These are phyloP conservation scores for Arabidopsis suecica DNA, from an alignment of 345 rosid genomes.

Conservation along the genomic window DNA sequence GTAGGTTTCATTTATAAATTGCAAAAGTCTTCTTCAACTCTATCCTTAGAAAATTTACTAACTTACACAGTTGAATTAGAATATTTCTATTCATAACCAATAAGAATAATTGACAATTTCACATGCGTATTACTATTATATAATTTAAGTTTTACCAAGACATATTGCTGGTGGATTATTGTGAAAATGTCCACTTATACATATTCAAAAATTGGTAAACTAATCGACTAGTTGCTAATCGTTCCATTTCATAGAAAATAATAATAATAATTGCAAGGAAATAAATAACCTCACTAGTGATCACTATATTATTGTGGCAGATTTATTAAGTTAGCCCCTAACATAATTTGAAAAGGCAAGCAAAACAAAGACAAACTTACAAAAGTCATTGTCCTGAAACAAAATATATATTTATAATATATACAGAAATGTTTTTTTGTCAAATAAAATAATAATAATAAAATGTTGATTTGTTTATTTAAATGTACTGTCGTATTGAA, in stretches of 20 bases:
- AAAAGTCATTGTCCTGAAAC: background rate
- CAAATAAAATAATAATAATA: too few species aligned
- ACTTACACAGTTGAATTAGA: conserved; percentile 26
- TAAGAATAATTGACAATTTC: background rate
- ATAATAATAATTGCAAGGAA: background rate
- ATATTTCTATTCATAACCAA: conserved; percentile 31
- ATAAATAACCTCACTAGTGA: background rate
- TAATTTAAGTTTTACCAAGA: background rate
- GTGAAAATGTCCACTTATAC: conserved; percentile 20
- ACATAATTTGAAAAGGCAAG: conserved; percentile 23
- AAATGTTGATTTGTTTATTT: background rate
- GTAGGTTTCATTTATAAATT: conserved; percentile 22
- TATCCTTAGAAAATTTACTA: conserved; percentile 18
- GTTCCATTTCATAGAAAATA: background rate
- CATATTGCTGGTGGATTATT: background rate
- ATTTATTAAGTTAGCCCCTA: background rate
- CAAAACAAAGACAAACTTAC: background rate
- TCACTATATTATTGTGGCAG: background rate
- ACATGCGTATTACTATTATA: background rate
- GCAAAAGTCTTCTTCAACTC: conserved; percentile 35
- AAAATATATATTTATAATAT: background rate
- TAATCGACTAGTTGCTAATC: background rate
- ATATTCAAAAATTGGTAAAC: background rate
- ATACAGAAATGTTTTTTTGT: background rate
- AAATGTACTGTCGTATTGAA: conserved; percentile 27